A percentile compares a stretch with the other conserved stretches of the same genome.
These are phyloP conservation scores for Periglandula ipomoeae DNA, from an alignment of 2,329 filamentous ascomycete species.

Conservation along the genomic window DNA sequence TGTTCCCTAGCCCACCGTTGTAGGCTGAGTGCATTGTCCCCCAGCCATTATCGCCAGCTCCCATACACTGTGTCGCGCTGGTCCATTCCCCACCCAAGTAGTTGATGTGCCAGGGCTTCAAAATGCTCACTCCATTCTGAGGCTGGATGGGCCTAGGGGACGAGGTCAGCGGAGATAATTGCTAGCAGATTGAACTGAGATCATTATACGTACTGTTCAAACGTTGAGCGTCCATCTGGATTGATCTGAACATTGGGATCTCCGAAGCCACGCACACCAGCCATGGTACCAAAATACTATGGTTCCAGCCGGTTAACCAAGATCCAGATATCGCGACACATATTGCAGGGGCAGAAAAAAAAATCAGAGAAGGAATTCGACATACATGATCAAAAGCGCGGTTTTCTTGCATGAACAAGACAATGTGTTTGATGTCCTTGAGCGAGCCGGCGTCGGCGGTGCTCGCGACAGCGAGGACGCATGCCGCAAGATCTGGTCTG, in stretches of 20 bases:
- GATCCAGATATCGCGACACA: neutral
- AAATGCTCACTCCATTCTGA: constrained; percentile 31
- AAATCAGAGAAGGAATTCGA: neutral
- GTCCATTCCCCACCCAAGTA: constrained; percentile 36
- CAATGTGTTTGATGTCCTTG: constrained; percentile 44
- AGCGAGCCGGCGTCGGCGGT: constrained; percentile 27
- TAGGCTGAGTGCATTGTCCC: constrained; percentile 40
- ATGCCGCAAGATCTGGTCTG: neutral
- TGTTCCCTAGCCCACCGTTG: constrained; percentile 39
- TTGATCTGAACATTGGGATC: constrained; percentile 26
- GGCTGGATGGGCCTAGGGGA: neutral
- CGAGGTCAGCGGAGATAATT: neutral
- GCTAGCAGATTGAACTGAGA: too few species aligned
- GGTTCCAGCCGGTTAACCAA: too few species aligned
- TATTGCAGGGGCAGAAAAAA: neutral
- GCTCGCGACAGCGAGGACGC: constrained; percentile 11
- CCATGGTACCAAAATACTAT: constrained; percentile 47
- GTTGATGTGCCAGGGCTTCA: constrained; percentile 42
- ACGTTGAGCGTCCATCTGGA: constrained; percentile 31
- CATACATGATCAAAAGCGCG: constrained; percentile 23
- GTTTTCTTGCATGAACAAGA: constrained; percentile 47
- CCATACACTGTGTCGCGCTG: constrained; percentile 42
- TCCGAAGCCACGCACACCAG: constrained; percentile 43
- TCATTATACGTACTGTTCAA: constrained; percentile 36
- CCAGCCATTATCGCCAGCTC: constrained; percentile 42